A percentile compares a stretch with the other conserved stretches of the same genome.
These are phyloP conservation scores for Curvularia verruculosa DNA, from an alignment of 2,329 filamentous ascomycete genomes.

Conservation along the genomic window DNA sequence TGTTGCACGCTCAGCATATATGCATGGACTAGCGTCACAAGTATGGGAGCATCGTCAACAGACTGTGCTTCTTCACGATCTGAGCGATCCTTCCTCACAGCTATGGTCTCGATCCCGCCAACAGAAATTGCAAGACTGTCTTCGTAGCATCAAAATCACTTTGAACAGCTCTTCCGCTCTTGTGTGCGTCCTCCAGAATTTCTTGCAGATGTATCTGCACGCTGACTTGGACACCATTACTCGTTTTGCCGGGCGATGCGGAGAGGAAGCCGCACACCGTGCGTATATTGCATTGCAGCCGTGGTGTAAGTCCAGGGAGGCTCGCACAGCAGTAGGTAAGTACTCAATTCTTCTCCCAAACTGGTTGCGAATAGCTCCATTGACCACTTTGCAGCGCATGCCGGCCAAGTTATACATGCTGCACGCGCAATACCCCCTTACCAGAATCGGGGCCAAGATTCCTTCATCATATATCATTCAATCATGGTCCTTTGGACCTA, in stretches of 20 bases:
- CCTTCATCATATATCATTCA: constrained; percentile 28
- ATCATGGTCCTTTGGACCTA: constrained; percentile 35
- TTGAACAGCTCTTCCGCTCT: constrained; percentile 39
- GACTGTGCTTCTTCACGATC: constrained; percentile 17
- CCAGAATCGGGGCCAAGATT: constrained; percentile 26
- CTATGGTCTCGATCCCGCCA: constrained; percentile 27
- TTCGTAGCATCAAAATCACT: constrained; percentile 55
- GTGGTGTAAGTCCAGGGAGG: constrained; percentile 52
- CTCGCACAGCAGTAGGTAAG: constrained; percentile 19
- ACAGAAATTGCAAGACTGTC: constrained; percentile 26
- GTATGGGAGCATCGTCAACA: constrained; percentile 29
- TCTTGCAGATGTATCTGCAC: constrained; percentile 67
- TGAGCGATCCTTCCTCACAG: constrained; percentile 25
- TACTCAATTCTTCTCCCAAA: neutral
- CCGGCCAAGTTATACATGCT: constrained; percentile 26
- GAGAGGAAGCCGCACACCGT: constrained; percentile 64
- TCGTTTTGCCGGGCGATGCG: constrained; percentile 69
- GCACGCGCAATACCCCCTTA: constrained; percentile 24
- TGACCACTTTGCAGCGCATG: constrained; percentile 11
- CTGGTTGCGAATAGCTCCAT: neutral
- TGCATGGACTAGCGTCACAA: constrained; percentile 28
- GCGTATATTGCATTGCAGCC: constrained; percentile 25
- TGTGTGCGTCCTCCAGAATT: constrained; percentile 49
- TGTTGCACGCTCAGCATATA: constrained; percentile 19
- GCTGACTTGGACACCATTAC: constrained; percentile 67